Percentiles rank a stretch among this genome's conserved stretches.
Conservation (phyloP, 139 green algal genomes). For the Ulvella scutata region DNA sequence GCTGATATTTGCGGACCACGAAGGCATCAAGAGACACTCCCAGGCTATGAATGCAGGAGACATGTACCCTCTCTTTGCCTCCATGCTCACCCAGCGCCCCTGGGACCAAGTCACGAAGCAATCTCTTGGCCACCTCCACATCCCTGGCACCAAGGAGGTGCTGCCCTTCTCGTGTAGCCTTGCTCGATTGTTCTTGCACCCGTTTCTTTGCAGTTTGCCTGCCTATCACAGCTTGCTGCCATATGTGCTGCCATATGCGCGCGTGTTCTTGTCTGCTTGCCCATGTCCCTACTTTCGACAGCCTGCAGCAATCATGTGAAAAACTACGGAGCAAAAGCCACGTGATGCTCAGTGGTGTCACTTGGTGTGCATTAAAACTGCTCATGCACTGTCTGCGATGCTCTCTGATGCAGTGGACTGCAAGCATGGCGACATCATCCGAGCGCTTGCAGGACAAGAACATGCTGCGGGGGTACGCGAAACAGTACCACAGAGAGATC, state of each 20-base stretch:
- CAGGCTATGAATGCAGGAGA: constrained; percentile 68
- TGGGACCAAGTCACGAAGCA: constrained; percentile 55
- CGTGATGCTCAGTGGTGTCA: no score
- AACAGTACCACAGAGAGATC: constrained; percentile 55
- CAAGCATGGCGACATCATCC: no score
- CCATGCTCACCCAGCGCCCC: constrained; percentile 69
- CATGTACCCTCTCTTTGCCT: constrained; percentile 61
- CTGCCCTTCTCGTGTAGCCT: not conserved
- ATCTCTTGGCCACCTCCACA: not conserved
- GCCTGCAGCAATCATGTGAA: no score
- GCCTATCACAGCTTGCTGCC: not conserved
- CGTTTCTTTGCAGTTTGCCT: not conserved
- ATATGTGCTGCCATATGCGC: no score
- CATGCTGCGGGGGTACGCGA: constrained; percentile 37
- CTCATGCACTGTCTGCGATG: no score
- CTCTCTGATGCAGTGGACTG: no score
- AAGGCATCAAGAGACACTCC: constrained; percentile 43
- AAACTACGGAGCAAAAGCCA: no score
- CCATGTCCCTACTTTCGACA: no score
- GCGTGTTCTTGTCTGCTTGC: no score
- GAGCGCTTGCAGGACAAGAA: constrained; percentile 22
- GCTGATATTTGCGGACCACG: constrained; percentile 65
- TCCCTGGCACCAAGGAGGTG: not conserved
- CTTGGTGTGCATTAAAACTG: no score
- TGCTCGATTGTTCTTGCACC: not conserved